These are phyloP conservation scores for Pichia sp. DNA, from an alignment of 1,139 yeast species.

Conservation along the genomic window DNA sequence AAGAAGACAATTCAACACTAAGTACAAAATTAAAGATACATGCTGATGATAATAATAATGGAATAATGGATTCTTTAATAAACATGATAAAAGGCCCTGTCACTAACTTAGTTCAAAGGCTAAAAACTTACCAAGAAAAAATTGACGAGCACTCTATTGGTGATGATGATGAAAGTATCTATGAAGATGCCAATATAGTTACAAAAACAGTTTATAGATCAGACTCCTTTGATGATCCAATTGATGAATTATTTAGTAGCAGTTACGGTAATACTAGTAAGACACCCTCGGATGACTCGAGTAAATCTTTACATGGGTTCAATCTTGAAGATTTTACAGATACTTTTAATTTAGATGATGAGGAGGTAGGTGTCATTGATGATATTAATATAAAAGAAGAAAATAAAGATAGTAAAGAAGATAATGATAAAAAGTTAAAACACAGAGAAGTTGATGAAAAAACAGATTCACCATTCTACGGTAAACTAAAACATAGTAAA, in stretches of 20 bases:
- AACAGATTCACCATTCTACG: not conserved
- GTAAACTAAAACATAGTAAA: not conserved
- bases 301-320: constrained; percentile 3
- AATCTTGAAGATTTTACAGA: constrained; percentile 6
- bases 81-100: not conserved
- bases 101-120: not conserved
- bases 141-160: not conserved
- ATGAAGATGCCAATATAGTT: constrained; percentile 7
- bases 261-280: not conserved
- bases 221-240: constrained; percentile 9
- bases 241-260: not conserved
- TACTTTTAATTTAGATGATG: constrained; percentile 1
- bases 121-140: not conserved
- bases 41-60: not conserved
- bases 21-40: not conserved
- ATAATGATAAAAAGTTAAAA: not conserved
- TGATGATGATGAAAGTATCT: constrained; percentile 8
- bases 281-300: not conserved
- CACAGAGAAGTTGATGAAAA: too few species aligned
- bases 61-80: not conserved
- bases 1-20: not conserved
- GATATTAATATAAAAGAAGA: not conserved
- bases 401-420: not conserved
- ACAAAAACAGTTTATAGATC: constrained; percentile 13
- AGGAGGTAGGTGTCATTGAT: not conserved